phyloP scores from a whole-genome alignment of 768 basidiomycete species.

The Phaffia tasmanica region DNA sequence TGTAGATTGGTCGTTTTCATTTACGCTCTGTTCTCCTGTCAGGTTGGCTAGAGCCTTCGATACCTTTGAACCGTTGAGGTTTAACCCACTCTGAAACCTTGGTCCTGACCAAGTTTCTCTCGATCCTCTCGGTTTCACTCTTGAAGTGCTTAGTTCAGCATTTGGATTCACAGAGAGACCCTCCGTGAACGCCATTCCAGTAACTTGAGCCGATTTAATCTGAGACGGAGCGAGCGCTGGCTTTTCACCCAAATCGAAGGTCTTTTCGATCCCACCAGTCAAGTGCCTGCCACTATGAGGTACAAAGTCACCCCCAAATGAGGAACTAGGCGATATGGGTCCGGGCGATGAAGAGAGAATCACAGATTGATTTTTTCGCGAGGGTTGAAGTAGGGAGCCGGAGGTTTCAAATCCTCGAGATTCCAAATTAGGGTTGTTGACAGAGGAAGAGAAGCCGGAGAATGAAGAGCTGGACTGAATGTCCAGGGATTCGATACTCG shows the following conservation, averaged over 20 bases:
- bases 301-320: conserved; percentile 1
- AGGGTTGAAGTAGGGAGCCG: neutral
- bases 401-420: neutral
- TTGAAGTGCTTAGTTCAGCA: no score
- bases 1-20: no score
- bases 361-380: neutral
- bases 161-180: no score
- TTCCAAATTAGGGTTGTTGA: neutral
- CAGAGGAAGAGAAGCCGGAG: conserved; percentile 1
- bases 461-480: neutral
- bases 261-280: conserved; percentile 7
- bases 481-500: conserved; percentile 11
- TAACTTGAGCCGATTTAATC: conserved; percentile 15
- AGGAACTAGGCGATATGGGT: neutral
- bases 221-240: neutral
- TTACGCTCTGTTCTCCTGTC: neutral
- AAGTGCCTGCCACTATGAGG: conserved; percentile 12
- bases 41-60: neutral
- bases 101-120: neutral
- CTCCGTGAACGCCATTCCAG: conserved; percentile 1
- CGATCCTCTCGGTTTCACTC: no score
- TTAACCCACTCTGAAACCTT: neutral
- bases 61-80: no score
- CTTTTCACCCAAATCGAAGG: neutral
- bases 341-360: neutral